Evolutionary conservation across 2,329 filamentous ascomycete species (phyloP), one percentile per base, ranked within the genome.

Genomic region (Paramyrothecium roridum): DNA sequence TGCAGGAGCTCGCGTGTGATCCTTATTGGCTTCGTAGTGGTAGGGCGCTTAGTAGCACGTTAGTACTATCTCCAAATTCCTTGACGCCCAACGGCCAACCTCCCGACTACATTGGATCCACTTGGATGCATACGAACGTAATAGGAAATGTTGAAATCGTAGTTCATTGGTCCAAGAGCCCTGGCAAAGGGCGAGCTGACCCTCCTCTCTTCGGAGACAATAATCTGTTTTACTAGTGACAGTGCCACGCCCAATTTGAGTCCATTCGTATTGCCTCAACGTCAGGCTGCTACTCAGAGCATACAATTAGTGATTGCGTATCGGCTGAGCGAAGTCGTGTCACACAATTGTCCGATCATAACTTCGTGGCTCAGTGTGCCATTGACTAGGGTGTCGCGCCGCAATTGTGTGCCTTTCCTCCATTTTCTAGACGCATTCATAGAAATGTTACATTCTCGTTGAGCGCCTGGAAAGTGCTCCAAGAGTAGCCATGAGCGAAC

Each of bases 401-500:
- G 4, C 6, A 17, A 43, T 16, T n/a, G 33, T 37, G 37, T 13
- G 37, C 12, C 37, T 17, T 43, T 19, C 37, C 7, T 6, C 37
- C 37, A 43, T 13, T 19, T 8, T 43, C 12, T 43, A 6, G n/a
- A 43, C 13, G 37, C 4, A 13, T 37, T 43, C 23, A 52, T 46
- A 54, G 56, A 50, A 48, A 62, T 62, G 60, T 59, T 48, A 56
- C 54, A 54, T 59, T 34, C 56, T 56, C 51, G 59, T 56, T 50
- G 52, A 53, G 40, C 43, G 52, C 53, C 52, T 47, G 58, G 54
- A 45, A 33, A 52, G 55, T 54, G 13, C 37, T 43, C 37, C 53
- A 55, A 57, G 54, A 59, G 55, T 54, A 51, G 64, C 47, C 56
- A 72, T 72, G 70, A 57, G 59, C 54, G 63, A 65, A 45, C 62